Percentiles rank a stretch among this genome's conserved stretches.
These are phyloP conservation scores for Aethionema arabicum DNA, from an alignment of 345 rosid genomes.

Conservation along the genomic window DNA sequence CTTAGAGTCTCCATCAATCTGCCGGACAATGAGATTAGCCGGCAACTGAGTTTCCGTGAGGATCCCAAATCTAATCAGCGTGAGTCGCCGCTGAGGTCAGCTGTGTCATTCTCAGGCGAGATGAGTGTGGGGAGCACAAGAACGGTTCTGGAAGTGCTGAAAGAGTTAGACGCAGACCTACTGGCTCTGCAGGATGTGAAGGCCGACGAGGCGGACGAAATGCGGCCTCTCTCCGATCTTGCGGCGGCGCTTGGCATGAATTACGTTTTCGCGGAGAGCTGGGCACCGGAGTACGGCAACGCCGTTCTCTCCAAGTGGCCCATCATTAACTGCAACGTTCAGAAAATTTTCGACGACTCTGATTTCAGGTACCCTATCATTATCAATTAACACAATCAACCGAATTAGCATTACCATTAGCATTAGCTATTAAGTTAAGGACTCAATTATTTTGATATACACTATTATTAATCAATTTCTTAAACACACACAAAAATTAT, in stretches of 20 bases:
- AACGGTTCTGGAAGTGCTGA: conserved; percentile 70
- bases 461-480: no score
- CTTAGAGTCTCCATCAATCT: conserved; percentile 86
- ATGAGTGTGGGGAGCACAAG: conserved; percentile 39
- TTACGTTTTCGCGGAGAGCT: conserved; percentile 92
- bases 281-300: conserved; percentile 99
- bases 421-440: no score
- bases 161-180: conserved; percentile 81
- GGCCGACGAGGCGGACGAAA: conserved; percentile 87
- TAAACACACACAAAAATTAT: no score
- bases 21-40: conserved; percentile 94
- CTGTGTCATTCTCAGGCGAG: conserved; percentile 37
- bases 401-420: no score
- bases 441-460: no score
- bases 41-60: conserved; percentile 57
- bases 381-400: no score
- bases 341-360: conserved; percentile 78
- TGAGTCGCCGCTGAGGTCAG: conserved; percentile 32
- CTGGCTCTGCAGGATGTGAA: conserved; percentile 90
- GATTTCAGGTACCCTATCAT: conserved; percentile 64
- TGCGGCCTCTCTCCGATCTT: conserved; percentile 94
- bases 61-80: conserved; percentile 39
- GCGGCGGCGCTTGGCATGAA: conserved; percentile 85
- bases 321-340: conserved; percentile 63
- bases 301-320: conserved; percentile 91